phyloP scores from a whole-genome alignment of 306 rosid genomes.

The Sicyos baderoa region DNA sequence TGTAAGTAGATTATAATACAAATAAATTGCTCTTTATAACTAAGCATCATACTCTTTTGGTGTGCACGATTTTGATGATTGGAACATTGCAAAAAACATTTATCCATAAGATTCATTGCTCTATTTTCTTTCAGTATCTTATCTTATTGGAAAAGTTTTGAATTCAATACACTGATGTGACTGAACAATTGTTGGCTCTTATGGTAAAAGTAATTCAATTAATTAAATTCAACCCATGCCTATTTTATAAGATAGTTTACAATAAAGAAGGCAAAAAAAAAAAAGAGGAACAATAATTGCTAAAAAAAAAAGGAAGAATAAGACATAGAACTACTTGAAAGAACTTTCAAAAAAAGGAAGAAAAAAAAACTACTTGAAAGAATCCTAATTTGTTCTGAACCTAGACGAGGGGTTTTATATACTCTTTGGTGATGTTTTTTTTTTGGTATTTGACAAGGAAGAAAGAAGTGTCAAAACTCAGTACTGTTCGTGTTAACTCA shows the following conservation, averaged over 20 bases:
- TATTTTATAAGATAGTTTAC: background rate
- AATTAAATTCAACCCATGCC: background rate
- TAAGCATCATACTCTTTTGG: background rate
- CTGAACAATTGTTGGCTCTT: too few relatives aligned
- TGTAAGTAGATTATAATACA: background rate
- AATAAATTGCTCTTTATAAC: background rate
- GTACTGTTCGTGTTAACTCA: slow-evolving; percentile 2
- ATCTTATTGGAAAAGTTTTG: background rate
- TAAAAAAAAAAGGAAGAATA: background rate
- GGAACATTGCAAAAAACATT: background rate
- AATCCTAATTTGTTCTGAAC: background rate
- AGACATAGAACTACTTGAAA: background rate
- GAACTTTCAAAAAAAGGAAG: background rate
- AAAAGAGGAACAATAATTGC: too few relatives aligned
- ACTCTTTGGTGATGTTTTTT: background rate
- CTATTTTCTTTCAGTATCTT: background rate
- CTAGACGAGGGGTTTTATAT: background rate
- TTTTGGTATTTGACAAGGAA: background rate
- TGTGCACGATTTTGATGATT: background rate
- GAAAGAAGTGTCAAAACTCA: background rate
- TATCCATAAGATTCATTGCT: background rate
- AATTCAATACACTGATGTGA: too few relatives aligned
- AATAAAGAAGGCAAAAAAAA: background rate
- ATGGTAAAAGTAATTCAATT: background rate
- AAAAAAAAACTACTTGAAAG: background rate